Evolutionary conservation across 2,329 filamentous ascomycete genomes (phyloP).

Genomic region (Aspergillus aculeatus): DNA sequence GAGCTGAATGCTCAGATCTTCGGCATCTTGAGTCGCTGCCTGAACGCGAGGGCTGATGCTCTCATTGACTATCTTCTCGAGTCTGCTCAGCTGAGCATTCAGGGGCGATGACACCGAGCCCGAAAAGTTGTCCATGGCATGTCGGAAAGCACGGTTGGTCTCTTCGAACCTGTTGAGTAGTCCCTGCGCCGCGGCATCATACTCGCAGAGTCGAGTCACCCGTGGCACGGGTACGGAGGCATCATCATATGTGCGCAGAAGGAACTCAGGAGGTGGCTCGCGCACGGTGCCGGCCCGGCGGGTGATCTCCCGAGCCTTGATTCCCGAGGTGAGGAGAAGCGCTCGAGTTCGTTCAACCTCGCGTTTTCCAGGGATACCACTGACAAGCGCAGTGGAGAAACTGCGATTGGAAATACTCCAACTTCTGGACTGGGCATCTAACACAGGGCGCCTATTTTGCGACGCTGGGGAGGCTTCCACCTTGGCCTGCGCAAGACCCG

Average conservation of each 20-base stretch:
- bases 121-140: slow-evolving; percentile 48
- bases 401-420: slow-evolving; percentile 60
- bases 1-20: slow-evolving; percentile 73
- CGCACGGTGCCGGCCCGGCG: slow-evolving; percentile 58
- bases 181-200: slow-evolving; percentile 53
- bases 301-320: slow-evolving; percentile 81
- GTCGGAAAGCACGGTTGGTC: slow-evolving; percentile 45
- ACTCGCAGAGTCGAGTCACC: slow-evolving; percentile 51
- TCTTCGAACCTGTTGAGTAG: slow-evolving; percentile 51
- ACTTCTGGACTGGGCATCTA: slow-evolving; percentile 47
- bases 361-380: slow-evolving; percentile 55
- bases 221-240: slow-evolving; percentile 35
- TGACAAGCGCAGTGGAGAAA: slow-evolving; percentile 37
- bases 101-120: slow-evolving; percentile 47
- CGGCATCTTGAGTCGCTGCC: slow-evolving; percentile 71
- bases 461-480: slow-evolving; percentile 27
- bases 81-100: slow-evolving; percentile 42
- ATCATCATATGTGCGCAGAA: slow-evolving; percentile 29
- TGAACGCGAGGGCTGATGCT: slow-evolving; percentile 61
- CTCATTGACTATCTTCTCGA: slow-evolving; percentile 49
- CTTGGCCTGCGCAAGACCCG: slow-evolving; percentile 45
- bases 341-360: slow-evolving; percentile 78
- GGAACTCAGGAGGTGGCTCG: slow-evolving; percentile 36
- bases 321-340: slow-evolving; percentile 77
- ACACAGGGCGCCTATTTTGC: slow-evolving; percentile 34